Conservation (phyloP, 306 rosid species). For the Vigna unguiculata region DNA sequence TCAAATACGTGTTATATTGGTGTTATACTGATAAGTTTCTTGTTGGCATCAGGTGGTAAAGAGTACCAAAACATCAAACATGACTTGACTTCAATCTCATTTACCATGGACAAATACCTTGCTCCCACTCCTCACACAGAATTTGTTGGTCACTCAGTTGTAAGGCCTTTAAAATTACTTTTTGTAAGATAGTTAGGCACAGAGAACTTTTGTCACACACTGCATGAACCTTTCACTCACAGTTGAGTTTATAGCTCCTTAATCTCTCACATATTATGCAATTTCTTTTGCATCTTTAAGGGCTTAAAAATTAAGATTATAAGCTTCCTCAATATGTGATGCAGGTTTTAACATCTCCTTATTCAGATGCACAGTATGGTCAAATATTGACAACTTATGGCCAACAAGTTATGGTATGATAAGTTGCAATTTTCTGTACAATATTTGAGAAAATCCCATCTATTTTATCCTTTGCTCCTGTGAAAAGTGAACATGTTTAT, state of each 20-base stretch:
- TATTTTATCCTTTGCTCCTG: constrained; percentile 16
- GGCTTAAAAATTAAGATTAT: constrained; percentile 30
- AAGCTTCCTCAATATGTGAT: constrained; percentile 48
- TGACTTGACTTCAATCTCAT: constrained; percentile 47
- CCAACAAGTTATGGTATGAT: constrained; percentile 67
- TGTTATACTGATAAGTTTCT: constrained; percentile 6
- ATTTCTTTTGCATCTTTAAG: not conserved
- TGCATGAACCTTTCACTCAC: constrained; percentile 20
- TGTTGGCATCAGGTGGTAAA: constrained; percentile 54
- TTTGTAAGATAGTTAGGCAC: constrained; percentile 8
- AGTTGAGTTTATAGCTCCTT: constrained; percentile 20
- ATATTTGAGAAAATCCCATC: not conserved
- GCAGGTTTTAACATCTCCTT: constrained; percentile 78
- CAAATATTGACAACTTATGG: constrained; percentile 63
- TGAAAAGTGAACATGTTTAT: constrained; percentile 2
- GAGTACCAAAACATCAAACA: constrained; percentile 53
- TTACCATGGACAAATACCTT: constrained; percentile 56
- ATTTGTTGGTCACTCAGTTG: constrained; percentile 75
- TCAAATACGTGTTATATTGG: no score
- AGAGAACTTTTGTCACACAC: constrained; percentile 19
- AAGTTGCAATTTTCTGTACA: constrained; percentile 14
- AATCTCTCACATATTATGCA: constrained; percentile 18
- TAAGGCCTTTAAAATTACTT: constrained; percentile 52
- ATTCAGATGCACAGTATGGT: constrained; percentile 68
- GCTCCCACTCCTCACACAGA: constrained; percentile 65